Evolutionary conservation across 2,329 filamentous ascomycete species (phyloP), one percentile per base, ranked within the genome.

Genomic region (Raffaelea albimanens): DNA sequence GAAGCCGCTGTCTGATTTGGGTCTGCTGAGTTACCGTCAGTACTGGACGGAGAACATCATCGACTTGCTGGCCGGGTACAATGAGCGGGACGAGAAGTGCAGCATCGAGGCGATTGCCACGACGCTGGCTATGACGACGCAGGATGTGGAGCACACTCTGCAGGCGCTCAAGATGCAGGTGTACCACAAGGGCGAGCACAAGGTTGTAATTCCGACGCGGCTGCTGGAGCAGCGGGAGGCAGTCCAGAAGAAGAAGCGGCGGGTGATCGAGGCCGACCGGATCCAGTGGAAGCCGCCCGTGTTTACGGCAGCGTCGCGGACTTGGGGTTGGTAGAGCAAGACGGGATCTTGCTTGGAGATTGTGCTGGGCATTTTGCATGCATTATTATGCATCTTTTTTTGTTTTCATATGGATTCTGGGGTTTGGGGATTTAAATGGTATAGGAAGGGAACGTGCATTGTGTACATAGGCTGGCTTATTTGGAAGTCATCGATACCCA

Each of bases 1-100:
- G 63, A 98, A 98, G 64, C 93, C 93, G 0, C 78, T 98, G 2
- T 95, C 87, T 33, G 93, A 98, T 75, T 65, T 98, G 48, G 93
- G 93, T 54, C 73, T 98, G 18, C 72, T 98, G 23, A 90, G 91
- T 57, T 98, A 98, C 65, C 82, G 93, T 44, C 91, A 95, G 54
- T 98, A 95, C 67, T 98, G 93, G 93, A 89, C 90, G 25, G 93
- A 98, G 63, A 89, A 88, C 43, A 87, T 98, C 33, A 76, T 97
- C 4, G 90, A 96, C 50, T 63, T 95, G 14, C 72, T 98, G n/a
- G 68, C 94, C 42, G 83, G 83, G 43, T 76, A 76, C 44, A 82
- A 82, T 51, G 82, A 84, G 52, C 69, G 72, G 18, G 79, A 81
- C 9, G 80, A 83, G 13, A 83, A 81, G 59, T 83, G 87, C 46